These are phyloP conservation scores for Aureobasidium sp. DNA, from an alignment of 2,329 filamentous ascomycete genomes.

Conservation along the genomic window DNA sequence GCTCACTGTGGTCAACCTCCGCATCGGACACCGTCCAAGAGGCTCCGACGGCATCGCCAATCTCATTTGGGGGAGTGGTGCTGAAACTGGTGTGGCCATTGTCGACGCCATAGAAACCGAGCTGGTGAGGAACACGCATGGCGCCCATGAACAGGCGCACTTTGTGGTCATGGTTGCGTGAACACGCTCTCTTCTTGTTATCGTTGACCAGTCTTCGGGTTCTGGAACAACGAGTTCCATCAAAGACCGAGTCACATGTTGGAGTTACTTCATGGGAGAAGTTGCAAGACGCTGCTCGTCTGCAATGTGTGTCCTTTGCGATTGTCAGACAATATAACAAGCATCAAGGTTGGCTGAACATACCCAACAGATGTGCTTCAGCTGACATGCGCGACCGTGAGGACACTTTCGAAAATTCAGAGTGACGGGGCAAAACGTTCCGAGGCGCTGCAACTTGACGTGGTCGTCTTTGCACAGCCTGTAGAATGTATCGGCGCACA, in stretches of 20 bases:
- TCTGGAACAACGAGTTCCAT: neutral
- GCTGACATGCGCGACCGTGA: neutral
- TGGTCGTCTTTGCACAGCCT: neutral
- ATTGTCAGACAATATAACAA: neutral
- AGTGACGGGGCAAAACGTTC: neutral
- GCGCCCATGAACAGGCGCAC: neutral
- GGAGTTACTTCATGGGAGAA: neutral
- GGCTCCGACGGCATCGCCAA: neutral
- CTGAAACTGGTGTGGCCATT: neutral
- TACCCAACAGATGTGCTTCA: neutral
- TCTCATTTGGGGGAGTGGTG: neutral
- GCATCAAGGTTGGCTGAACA: neutral
- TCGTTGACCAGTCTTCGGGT: neutral
- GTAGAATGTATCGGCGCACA: neutral
- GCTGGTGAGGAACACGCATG: neutral
- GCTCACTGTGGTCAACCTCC: neutral
- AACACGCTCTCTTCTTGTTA: neutral
- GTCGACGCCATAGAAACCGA: neutral
- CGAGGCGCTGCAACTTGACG: neutral
- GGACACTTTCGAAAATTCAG: neutral
- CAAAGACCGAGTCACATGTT: neutral
- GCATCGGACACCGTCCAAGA: neutral
- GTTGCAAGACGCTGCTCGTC: neutral
- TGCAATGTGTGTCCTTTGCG: neutral
- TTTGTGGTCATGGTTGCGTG: constrained; percentile 1